These are phyloP conservation scores for Podospora comata DNA, from an alignment of 495 filamentous ascomycete species.

Conservation along the genomic window DNA sequence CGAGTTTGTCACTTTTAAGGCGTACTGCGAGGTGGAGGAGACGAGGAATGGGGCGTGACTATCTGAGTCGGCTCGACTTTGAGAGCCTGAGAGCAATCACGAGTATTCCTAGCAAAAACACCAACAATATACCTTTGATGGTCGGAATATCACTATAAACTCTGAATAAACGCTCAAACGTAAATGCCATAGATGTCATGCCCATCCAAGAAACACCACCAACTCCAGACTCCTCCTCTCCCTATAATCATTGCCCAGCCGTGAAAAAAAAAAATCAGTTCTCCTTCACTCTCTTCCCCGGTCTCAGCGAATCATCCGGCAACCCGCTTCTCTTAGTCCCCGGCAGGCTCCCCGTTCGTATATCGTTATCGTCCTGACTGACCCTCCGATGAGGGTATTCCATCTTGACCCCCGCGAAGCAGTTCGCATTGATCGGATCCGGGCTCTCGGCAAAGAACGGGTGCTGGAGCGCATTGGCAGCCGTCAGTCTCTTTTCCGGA, in stretches of 20 bases:
- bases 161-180: not conserved
- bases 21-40: constrained; percentile 79
- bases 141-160: too few species aligned
- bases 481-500: constrained; percentile 81
- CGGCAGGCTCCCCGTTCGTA: constrained; percentile 77
- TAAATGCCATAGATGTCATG: not conserved
- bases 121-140: not conserved
- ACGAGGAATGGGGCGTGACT: constrained; percentile 27
- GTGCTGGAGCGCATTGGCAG: constrained; percentile 79
- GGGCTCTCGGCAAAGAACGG: constrained; percentile 69
- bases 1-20: constrained; percentile 84
- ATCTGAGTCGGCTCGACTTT: not conserved
- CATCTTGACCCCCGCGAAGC: constrained; percentile 82
- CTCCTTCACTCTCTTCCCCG: constrained; percentile 68
- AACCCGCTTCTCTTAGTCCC: constrained; percentile 89
- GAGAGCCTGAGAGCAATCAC: not conserved
- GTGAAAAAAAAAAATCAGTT: not conserved
- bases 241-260: not conserved
- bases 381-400: constrained; percentile 90
- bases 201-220: not conserved
- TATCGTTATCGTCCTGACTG: constrained; percentile 92
- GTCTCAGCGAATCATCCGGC: constrained; percentile 65
- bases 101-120: not conserved
- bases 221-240: not conserved
- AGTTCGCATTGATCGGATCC: constrained; percentile 67